Conservation (phyloP, 2,329 filamentous ascomycete genomes). For the Ceratocystiopsis sp. region DNA sequence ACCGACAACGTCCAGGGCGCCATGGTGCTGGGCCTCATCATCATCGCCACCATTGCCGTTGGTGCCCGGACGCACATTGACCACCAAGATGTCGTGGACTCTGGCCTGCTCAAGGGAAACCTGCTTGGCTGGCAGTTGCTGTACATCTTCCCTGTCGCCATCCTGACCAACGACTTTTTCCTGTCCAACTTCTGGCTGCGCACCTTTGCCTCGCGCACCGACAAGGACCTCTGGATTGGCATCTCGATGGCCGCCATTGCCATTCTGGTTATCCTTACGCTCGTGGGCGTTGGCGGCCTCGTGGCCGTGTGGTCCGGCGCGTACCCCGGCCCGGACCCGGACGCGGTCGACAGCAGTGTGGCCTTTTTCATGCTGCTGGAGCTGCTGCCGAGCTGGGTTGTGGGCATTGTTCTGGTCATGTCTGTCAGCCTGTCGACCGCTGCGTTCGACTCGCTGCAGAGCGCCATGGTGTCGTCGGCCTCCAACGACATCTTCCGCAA, state of each 20-base stretch:
- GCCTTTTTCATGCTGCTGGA: constrained; percentile 62
- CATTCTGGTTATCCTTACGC: constrained; percentile 51
- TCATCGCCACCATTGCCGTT: constrained; percentile 63
- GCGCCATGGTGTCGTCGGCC: constrained; percentile 63
- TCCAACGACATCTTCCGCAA: constrained; percentile 79
- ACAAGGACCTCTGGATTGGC: constrained; percentile 62
- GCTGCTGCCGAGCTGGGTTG: constrained; percentile 61
- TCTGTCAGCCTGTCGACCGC: constrained; percentile 59
- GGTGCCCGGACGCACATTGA: constrained; percentile 60
- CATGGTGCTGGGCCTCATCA: constrained; percentile 59
- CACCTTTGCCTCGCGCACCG: constrained; percentile 63
- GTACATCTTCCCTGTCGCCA: constrained; percentile 67
- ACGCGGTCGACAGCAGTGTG: constrained; percentile 39
- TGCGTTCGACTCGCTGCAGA: constrained; percentile 66
- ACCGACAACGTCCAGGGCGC: constrained; percentile 68
- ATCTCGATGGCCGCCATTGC: constrained; percentile 48
- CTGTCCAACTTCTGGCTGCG: constrained; percentile 72
- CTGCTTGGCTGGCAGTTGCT: constrained; percentile 72
- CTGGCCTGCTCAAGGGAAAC: constrained; percentile 49
- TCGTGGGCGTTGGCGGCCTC: constrained; percentile 57
- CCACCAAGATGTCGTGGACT: constrained; percentile 47
- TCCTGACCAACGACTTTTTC: constrained; percentile 78
- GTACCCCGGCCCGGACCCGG: constrained; percentile 43
- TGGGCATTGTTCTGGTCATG: constrained; percentile 70
- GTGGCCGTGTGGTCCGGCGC: constrained; percentile 66